phyloP scores from a whole-genome alignment of 1,139 yeast species.

The Kurtzmaniella quercitrusa region DNA sequence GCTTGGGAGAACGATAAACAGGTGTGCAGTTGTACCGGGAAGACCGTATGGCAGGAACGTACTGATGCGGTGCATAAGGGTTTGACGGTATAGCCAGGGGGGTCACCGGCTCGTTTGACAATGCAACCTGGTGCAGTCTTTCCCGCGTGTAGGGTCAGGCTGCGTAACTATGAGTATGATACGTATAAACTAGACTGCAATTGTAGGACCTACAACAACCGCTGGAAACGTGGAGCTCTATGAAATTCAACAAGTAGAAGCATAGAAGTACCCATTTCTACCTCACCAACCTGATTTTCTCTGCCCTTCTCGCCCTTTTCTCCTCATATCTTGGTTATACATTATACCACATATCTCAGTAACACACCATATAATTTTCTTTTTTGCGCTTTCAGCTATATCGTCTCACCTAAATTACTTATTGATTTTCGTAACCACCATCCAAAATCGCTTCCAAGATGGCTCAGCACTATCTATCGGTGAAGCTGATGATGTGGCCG shows the following conservation, averaged over 20 bases:
- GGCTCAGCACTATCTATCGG: constrained; percentile 12
- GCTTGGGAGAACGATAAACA: constrained; percentile 93
- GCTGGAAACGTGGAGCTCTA: not conserved
- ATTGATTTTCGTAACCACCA: not conserved
- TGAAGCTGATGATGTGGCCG: constrained; percentile 11
- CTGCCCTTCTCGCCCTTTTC: too few relatives aligned
- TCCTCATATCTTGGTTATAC: too few relatives aligned
- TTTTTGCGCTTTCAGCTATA: not conserved
- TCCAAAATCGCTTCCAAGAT: constrained; percentile 4
- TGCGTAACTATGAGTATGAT: not conserved
- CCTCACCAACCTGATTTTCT: too few relatives aligned
- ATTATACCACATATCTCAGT: too few relatives aligned
- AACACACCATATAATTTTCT: not conserved
- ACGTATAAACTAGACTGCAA: not conserved
- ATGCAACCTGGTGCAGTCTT: not conserved
- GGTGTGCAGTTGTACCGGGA: constrained; percentile 93
- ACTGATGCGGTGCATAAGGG: constrained; percentile 64
- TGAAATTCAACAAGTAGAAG: not conserved
- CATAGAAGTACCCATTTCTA: too few relatives aligned
- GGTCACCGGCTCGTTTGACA: not conserved
- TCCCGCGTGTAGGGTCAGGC: not conserved
- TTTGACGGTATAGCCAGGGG: constrained; percentile 16
- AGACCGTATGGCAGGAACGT: constrained; percentile 94
- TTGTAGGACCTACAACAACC: not conserved
- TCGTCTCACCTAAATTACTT: not conserved